Conservation (phyloP, 495 filamentous ascomycete species). For the Astrocystis sublimbata region DNA sequence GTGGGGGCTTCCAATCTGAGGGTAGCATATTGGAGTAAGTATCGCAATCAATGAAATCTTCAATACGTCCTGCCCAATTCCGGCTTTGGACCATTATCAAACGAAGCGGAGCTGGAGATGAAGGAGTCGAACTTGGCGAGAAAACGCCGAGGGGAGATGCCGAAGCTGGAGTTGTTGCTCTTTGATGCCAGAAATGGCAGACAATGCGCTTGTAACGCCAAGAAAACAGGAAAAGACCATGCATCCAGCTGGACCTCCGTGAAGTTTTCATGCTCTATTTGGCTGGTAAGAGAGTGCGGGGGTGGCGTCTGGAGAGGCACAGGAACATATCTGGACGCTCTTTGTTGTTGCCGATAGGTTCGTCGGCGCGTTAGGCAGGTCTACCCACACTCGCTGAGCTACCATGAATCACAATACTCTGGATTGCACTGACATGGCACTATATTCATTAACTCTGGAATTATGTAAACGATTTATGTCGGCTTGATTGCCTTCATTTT, state of each 20-base stretch:
- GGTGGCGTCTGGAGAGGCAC: not conserved
- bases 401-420: too few relatives aligned
- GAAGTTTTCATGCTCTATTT: too few relatives aligned
- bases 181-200: not conserved
- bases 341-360: not conserved
- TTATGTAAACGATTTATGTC: too few relatives aligned
- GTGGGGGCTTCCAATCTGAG: not conserved
- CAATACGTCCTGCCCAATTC: not conserved
- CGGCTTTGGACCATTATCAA: not conserved
- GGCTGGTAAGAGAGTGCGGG: too few relatives aligned
- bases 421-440: too few relatives aligned
- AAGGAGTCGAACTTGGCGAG: constrained; percentile 1
- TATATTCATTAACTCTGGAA: too few relatives aligned
- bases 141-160: not conserved
- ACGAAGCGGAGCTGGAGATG: not conserved
- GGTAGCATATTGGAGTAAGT: not conserved
- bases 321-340: not conserved
- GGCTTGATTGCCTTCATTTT: too few relatives aligned
- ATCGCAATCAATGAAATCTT: not conserved
- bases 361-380: too few relatives aligned
- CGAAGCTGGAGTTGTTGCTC: not conserved
- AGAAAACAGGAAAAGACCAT: too few relatives aligned
- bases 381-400: too few relatives aligned
- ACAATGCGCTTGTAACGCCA: too few relatives aligned
- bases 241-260: too few relatives aligned